Percentiles rank a stretch among this genome's conserved stretches.
Evolutionary conservation across 1,284 basidiomycete species (phyloP).

Genomic region (Entoloma clypeatum): DNA sequence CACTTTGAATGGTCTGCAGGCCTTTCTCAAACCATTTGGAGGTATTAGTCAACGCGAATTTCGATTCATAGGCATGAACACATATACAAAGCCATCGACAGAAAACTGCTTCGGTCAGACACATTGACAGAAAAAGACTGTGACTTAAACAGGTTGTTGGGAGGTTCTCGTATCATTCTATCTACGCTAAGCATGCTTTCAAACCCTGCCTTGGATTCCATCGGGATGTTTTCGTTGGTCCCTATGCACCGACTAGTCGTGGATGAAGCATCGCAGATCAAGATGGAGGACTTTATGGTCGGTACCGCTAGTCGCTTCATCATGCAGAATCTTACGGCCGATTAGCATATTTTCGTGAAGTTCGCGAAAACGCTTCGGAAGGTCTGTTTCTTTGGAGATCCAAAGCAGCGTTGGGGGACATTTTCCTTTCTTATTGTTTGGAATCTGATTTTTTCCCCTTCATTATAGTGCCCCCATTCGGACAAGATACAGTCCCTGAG

Average conservation of each 20-base stretch:
- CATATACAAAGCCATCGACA: constrained; percentile 34
- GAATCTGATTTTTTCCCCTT: neutral
- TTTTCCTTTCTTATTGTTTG: neutral
- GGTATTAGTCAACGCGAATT: constrained; percentile 1
- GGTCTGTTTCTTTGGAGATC: constrained; percentile 45
- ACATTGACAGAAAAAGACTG: constrained; percentile 24
- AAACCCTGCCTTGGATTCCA: constrained; percentile 31
- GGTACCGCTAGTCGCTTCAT: constrained; percentile 13
- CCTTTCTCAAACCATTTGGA: neutral
- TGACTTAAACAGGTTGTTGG: constrained; percentile 24
- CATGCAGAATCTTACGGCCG: constrained; percentile 6
- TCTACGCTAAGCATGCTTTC: constrained; percentile 44
- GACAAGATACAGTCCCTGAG: constrained; percentile 35
- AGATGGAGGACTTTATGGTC: constrained; percentile 42
- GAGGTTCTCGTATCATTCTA: constrained; percentile 32
- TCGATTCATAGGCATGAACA: constrained; percentile 41
- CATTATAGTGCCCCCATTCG: constrained; percentile 45
- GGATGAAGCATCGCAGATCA: constrained; percentile 49
- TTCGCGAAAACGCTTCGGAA: constrained; percentile 31
- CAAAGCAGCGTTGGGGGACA: constrained; percentile 38
- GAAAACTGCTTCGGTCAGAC: constrained; percentile 36
- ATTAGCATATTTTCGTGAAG: constrained; percentile 34
- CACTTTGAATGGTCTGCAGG: constrained; percentile 41
- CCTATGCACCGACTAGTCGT: constrained; percentile 40
- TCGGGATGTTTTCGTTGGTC: constrained; percentile 31